phyloP scores from a whole-genome alignment of 257 asterid genomes.

The Rehmannia glutinosa region DNA sequence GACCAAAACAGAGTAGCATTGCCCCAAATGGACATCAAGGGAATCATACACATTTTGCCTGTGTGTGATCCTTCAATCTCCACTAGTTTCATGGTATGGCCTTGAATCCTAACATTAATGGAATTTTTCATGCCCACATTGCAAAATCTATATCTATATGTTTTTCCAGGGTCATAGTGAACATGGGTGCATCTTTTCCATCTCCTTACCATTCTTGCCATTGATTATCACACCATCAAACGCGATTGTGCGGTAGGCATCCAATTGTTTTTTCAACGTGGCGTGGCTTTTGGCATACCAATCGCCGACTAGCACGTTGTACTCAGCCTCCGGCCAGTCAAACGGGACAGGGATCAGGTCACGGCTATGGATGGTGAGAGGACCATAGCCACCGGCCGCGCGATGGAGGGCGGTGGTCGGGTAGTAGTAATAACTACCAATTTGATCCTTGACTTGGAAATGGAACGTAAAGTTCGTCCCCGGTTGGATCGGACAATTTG shows the following conservation, averaged over 20 bases:
- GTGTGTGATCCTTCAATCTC: constrained; percentile 67
- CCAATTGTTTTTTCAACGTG: constrained; percentile 25
- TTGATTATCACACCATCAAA: constrained; percentile 48
- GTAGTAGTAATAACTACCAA: constrained; percentile 54
- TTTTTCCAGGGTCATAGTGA: constrained; percentile 33
- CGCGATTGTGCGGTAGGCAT: constrained; percentile 35
- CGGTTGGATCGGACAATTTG: constrained; percentile 52
- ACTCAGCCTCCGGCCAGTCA: constrained; percentile 44
- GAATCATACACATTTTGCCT: constrained; percentile 48
- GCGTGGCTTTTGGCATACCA: constrained; percentile 47
- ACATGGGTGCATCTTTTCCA: constrained; percentile 39
- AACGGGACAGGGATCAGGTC: constrained; percentile 57
- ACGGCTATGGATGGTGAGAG: constrained; percentile 40
- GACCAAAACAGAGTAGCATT: constrained; percentile 44
- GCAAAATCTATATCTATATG: constrained; percentile 49
- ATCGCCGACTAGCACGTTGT: constrained; percentile 41
- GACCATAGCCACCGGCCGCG: constrained; percentile 56
- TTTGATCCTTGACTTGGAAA: constrained; percentile 59
- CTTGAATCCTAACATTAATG: constrained; percentile 38
- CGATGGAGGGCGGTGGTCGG: constrained; percentile 56
- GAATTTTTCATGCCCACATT: constrained; percentile 56
- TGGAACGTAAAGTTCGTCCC: constrained; percentile 41
- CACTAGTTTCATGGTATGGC: constrained; percentile 40
- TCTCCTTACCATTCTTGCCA: constrained; percentile 34
- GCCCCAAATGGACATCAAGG: constrained; percentile 51